Percentiles rank a stretch among this genome's conserved stretches.
Conservation (phyloP, 257 asterid species). For the Nyctanthes arbortristis region DNA sequence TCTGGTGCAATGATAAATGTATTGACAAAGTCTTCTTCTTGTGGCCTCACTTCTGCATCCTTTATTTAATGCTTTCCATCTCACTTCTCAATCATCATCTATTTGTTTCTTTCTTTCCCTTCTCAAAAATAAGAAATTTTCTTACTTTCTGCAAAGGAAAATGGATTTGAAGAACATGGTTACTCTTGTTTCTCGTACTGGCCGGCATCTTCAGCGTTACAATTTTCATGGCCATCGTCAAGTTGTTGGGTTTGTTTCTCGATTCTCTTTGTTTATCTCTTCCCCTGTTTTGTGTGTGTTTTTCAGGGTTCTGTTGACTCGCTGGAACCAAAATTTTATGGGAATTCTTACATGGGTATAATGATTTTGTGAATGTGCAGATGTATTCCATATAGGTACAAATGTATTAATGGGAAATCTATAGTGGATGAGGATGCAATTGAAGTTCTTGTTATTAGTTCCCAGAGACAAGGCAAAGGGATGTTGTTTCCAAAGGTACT, state of each 20-base stretch:
- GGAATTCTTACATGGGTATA: not conserved
- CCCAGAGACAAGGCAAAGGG: slow-evolving; percentile 85
- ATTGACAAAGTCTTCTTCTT: slow-evolving; percentile 22
- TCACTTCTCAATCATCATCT: slow-evolving; percentile 1
- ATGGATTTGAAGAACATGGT: slow-evolving; percentile 57
- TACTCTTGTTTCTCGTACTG: slow-evolving; percentile 74
- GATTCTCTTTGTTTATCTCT: slow-evolving; percentile 2
- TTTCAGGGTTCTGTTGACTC: not conserved
- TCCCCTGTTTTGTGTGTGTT: not conserved
- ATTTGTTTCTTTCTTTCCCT: not conserved
- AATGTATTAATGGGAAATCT: slow-evolving; percentile 29
- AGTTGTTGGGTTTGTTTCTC: slow-evolving; percentile 78
- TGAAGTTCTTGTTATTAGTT: slow-evolving; percentile 81
- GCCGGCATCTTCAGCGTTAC: slow-evolving; percentile 81
- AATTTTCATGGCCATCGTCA: slow-evolving; percentile 72
- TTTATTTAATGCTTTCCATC: slow-evolving; percentile 6
- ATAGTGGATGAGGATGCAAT: slow-evolving; percentile 61
- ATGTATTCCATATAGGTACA: slow-evolving; percentile 81
- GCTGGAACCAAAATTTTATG: not conserved
- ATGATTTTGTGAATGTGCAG: slow-evolving; percentile 42
- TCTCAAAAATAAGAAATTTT: slow-evolving; percentile 43
- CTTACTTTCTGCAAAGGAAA: not conserved
- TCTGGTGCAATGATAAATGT: slow-evolving; percentile 25
- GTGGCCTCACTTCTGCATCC: slow-evolving; percentile 3
- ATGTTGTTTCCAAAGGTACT: slow-evolving; percentile 85